Conservation (phyloP, 2,329 filamentous ascomycete genomes). For the Pseudogymnoascus sp. region DNA sequence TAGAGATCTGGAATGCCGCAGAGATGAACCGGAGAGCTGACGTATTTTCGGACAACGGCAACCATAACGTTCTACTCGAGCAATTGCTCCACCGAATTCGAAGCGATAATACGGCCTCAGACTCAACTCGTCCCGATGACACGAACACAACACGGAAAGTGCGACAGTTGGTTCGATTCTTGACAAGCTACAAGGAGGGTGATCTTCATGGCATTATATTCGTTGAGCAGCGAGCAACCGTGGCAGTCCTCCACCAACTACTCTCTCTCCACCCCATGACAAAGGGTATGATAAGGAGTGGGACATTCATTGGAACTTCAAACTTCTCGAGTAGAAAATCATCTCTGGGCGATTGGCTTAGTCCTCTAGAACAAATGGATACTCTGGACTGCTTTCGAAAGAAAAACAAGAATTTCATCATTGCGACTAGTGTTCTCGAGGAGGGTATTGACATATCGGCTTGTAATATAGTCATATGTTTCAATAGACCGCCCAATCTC, state of each 20-base stretch:
- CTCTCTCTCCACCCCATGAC: slow-evolving; percentile 46
- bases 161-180: slow-evolving; percentile 46
- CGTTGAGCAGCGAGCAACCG: slow-evolving; percentile 54
- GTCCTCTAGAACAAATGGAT: slow-evolving; percentile 29
- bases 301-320: slow-evolving; percentile 50
- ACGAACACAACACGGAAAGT: slow-evolving; percentile 38
- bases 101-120: slow-evolving; percentile 18
- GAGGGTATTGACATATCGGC: slow-evolving; percentile 61
- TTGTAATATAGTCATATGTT: slow-evolving; percentile 59
- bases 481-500: slow-evolving; percentile 52
- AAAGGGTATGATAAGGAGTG: slow-evolving; percentile 41
- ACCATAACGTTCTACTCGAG: slow-evolving; percentile 17
- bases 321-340: slow-evolving; percentile 30
- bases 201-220: slow-evolving; percentile 56
- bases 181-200: slow-evolving; percentile 32
- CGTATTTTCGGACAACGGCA: slow-evolving; percentile 35
- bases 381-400: slow-evolving; percentile 44
- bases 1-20: slow-evolving; percentile 38
- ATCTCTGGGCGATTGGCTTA: slow-evolving; percentile 35
- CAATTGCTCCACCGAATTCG: slow-evolving; percentile 15
- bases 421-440: slow-evolving; percentile 57
- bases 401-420: slow-evolving; percentile 48
- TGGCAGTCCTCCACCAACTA: slow-evolving; percentile 48
- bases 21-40: slow-evolving; percentile 51
- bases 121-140: slow-evolving; percentile 37